Conservation (phyloP, 176 grass and related monocot species). For the Typha latifolia region DNA sequence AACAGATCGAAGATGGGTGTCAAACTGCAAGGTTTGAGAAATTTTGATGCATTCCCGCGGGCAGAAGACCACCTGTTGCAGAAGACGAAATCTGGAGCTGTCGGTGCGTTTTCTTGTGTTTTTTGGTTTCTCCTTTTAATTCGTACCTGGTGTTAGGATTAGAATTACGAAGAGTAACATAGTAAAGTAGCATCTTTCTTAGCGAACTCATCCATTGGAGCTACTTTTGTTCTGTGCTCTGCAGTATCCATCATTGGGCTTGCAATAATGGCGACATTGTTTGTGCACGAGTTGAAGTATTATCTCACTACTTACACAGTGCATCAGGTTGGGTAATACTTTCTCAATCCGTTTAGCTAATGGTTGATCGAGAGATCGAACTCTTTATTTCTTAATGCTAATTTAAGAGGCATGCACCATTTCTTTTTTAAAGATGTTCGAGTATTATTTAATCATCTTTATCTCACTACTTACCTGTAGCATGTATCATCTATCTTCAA, state of each 20-base stretch:
- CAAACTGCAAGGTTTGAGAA: slow-evolving; percentile 69
- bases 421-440: neutral
- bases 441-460: no score
- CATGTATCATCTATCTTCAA: no score
- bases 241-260: slow-evolving; percentile 77
- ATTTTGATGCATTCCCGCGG: slow-evolving; percentile 88
- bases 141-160: neutral
- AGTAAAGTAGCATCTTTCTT: slow-evolving; percentile 1
- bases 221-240: slow-evolving; percentile 2
- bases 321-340: slow-evolving; percentile 53
- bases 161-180: neutral
- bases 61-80: slow-evolving; percentile 83
- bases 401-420: neutral
- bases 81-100: slow-evolving; percentile 87
- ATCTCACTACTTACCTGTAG: no score
- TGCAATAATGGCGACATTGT: slow-evolving; percentile 78
- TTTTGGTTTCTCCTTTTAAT: neutral
- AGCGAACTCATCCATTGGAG: neutral
- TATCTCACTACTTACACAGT: slow-evolving; percentile 83
- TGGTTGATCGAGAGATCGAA: slow-evolving; percentile 13
- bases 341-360: neutral
- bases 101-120: slow-evolving; percentile 37
- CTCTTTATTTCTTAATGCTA: slow-evolving; percentile 1
- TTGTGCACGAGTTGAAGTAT: slow-evolving; percentile 75
- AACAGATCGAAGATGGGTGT: slow-evolving; percentile 48